A percentile compares a stretch with the other conserved stretches of the same genome.
phyloP scores from a whole-genome alignment of 1,284 basidiomycete genomes.

The Leccinum cinnamomeum region DNA sequence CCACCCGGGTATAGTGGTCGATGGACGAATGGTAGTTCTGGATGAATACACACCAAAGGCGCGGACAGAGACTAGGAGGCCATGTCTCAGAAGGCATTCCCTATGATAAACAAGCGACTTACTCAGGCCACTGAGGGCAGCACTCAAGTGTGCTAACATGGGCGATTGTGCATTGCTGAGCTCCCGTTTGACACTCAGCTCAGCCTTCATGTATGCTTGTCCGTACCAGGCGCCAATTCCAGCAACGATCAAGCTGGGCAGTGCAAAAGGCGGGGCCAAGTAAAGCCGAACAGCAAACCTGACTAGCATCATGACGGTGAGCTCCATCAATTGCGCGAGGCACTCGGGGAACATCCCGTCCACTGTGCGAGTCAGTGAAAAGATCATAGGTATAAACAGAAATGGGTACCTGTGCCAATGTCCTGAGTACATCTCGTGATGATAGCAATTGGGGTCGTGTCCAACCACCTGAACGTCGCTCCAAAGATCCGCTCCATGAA shows the following conservation, averaged over 20 bases:
- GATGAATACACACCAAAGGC: slow-evolving; percentile 53
- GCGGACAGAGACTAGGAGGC: slow-evolving; percentile 53
- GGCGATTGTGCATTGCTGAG: slow-evolving; percentile 46
- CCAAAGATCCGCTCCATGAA: too few relatives aligned
- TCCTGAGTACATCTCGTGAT: slow-evolving; percentile 25
- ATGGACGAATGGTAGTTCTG: slow-evolving; percentile 46
- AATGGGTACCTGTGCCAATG: slow-evolving; percentile 20
- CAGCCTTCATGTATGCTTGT: slow-evolving; percentile 41
- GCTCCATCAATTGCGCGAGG: background rate
- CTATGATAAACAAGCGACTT: slow-evolving; percentile 20
- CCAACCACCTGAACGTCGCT: too few relatives aligned
- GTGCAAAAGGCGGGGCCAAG: slow-evolving; percentile 42
- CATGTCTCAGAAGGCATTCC: background rate
- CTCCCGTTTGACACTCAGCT: slow-evolving; percentile 46
- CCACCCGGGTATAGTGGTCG: slow-evolving; percentile 48
- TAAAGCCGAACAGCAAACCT: slow-evolving; percentile 42
- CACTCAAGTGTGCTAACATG: slow-evolving; percentile 44
- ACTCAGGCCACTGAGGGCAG: slow-evolving; percentile 56
- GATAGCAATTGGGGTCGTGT: background rate
- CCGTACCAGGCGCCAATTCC: slow-evolving; percentile 47
- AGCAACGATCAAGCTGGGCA: slow-evolving; percentile 38
- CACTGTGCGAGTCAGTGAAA: slow-evolving; percentile 7
- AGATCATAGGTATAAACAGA: slow-evolving; percentile 7
- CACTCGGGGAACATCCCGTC: slow-evolving; percentile 5
- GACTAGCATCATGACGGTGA: slow-evolving; percentile 34